Base-by-base conservation (phyloP, 2,329 filamentous ascomycete genomes). In the Exserohilum turcica region DNA sequence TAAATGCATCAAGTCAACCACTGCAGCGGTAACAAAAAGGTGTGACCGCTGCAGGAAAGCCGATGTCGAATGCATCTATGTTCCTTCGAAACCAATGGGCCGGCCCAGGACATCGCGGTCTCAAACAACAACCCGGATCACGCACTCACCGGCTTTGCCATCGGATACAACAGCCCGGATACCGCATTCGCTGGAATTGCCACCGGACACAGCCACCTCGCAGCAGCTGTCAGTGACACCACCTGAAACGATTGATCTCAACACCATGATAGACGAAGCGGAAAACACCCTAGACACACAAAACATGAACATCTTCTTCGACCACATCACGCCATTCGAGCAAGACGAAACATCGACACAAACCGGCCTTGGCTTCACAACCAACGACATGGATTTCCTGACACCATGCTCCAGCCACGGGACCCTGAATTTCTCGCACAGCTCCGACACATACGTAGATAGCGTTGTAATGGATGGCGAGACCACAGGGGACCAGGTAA, bases 1-100 rank as follows among this genome's bases (percentile, higher is more conserved):
- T 3, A 46, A 46, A 46, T 46, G 33, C 36, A 28, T 37, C 43
- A 46, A 29, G 28, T 46, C 43, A n/a, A 37, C 43, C 10, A 7
- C 15, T 36, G n/a, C 43, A 28, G 19, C 19, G 6, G 21, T 36
- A 5, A 16, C 21, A 4, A 36, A n/a, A 15, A 10, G 21, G 13
- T 46, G 43, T 7, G 33, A 46, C n/a, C 43, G 43, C 6, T 46
- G 43, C 32, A 24, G 32, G 10, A 46, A 46, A 18, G 21, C 43
- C 28, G 43, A 46, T 27, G 43, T 29, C 7, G 19, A 24, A 7
- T 46, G 43, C 18, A 37, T 12, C 5, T 46, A 46, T 5, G 43
- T 24, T 37, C 19, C 43, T 24, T 37, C 43, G 3, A 46, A 37
- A 10, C 43, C 43, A 16, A 37, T 46, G 43, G 33, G 43, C 5